Conservation (phyloP, 1,284 basidiomycete genomes). For the Takashimella koratensis region DNA sequence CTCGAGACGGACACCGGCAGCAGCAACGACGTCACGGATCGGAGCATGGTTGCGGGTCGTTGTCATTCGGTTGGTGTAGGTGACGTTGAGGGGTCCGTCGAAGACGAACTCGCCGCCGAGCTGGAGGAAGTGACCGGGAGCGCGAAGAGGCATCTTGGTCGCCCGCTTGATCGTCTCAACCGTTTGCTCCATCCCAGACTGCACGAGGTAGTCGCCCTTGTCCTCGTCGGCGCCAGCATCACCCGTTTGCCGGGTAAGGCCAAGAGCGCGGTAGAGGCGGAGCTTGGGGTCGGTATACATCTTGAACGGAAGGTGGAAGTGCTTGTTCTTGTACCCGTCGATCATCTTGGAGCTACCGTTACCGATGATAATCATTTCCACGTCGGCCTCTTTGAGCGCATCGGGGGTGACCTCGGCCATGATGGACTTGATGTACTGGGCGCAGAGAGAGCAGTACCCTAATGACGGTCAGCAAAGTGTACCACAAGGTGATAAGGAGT, state of each 20-base stretch:
- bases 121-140: constrained; percentile 69
- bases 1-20: constrained; percentile 25
- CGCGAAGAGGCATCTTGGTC: constrained; percentile 61
- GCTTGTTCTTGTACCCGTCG: constrained; percentile 34
- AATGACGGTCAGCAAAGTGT: constrained; percentile 10
- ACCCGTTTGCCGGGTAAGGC: constrained; percentile 62
- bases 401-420: constrained; percentile 55
- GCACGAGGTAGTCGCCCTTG: constrained; percentile 54
- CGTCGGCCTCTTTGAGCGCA: constrained; percentile 55
- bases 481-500: not conserved
- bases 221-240: constrained; percentile 54
- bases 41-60: constrained; percentile 65
- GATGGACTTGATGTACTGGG: constrained; percentile 76
- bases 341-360: constrained; percentile 54
- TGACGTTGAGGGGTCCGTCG: constrained; percentile 56
- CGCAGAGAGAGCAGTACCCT: constrained; percentile 66
- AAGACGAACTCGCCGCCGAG: constrained; percentile 87
- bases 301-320: constrained; percentile 56
- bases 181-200: constrained; percentile 27
- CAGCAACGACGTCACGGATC: constrained; percentile 59
- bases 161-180: constrained; percentile 41
- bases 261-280: constrained; percentile 65
- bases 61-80: constrained; percentile 47
- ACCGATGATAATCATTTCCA: constrained; percentile 62
- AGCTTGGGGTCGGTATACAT: constrained; percentile 76